Percentiles rank a stretch among this genome's conserved stretches.
These are phyloP conservation scores for Jamesozyma spencerorum DNA, from an alignment of 805 yeast species.

Conservation along the genomic window DNA sequence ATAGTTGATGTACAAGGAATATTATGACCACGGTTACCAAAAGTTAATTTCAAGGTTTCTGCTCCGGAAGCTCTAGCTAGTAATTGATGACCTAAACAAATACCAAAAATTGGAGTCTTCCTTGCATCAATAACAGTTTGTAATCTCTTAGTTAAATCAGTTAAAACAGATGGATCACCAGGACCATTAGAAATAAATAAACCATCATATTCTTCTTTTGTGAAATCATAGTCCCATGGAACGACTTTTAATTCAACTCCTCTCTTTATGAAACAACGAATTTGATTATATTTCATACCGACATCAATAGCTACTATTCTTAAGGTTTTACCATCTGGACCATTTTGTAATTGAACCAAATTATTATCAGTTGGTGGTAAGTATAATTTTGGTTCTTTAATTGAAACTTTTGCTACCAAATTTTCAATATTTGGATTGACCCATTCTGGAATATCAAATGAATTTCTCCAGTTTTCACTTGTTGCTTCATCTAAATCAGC, in stretches of 20 bases:
- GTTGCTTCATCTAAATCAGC: conserved; percentile 26
- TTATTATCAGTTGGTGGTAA: conserved; percentile 48
- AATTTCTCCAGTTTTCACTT: conserved; percentile 45
- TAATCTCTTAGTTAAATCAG: conserved; percentile 55
- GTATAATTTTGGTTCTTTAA: conserved; percentile 65
- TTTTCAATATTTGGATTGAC: conserved; percentile 85
- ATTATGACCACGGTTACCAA: conserved; percentile 99
- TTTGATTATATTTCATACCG: conserved; percentile 97
- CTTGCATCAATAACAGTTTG: conserved; percentile 48
- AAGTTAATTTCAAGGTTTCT: conserved; percentile 79
- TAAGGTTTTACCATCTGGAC: conserved; percentile 66
- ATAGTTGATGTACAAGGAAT: conserved; percentile 87
- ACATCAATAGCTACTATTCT: conserved; percentile 89
- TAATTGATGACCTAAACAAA: conserved; percentile 96
- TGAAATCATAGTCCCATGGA: conserved; percentile 88
- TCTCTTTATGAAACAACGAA: conserved; percentile 89
- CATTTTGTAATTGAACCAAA: conserved; percentile 36
- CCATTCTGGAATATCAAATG: conserved; percentile 78
- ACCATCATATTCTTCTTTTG: conserved; percentile 82
- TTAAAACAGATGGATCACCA: conserved; percentile 92
- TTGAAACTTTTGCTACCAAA: conserved; percentile 85
- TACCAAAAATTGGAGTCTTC: conserved; percentile 90
- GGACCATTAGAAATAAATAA: conserved; percentile 96
- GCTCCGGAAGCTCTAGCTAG: conserved; percentile 95
- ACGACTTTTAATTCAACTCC: conserved; percentile 95